phyloP scores from a whole-genome alignment of 805 yeast species.

The Candida taoyuanica region DNA sequence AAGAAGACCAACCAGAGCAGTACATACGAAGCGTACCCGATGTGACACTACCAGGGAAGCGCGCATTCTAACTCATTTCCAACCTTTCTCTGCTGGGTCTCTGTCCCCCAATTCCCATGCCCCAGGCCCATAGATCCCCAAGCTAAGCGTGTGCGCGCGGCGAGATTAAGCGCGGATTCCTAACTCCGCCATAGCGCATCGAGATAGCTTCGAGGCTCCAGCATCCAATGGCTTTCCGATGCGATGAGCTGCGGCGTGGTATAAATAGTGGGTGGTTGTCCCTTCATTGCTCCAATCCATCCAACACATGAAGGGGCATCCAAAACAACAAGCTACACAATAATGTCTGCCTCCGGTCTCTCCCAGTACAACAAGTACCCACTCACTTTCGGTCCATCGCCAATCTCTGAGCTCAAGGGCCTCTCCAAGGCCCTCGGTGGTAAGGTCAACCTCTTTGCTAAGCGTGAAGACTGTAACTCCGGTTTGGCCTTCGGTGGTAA shows the following conservation, averaged over 20 bases:
- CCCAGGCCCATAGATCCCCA: too few relatives aligned
- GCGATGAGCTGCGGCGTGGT: background rate
- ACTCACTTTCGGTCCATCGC: constrained; percentile 18
- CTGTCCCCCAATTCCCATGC: too few relatives aligned
- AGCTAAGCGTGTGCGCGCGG: too few relatives aligned
- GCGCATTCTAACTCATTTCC: too few relatives aligned
- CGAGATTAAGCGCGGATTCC: background rate
- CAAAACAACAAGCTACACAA: background rate
- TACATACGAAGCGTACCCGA: too few relatives aligned
- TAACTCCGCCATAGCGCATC: background rate
- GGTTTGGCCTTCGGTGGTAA: constrained; percentile 19
- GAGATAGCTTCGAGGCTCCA: too few relatives aligned
- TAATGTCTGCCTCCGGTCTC: constrained; percentile 12
- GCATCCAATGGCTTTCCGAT: background rate
- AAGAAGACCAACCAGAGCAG: too few relatives aligned
- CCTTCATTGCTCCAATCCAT: background rate
- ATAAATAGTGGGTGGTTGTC: background rate
- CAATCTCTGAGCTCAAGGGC: constrained; percentile 15
- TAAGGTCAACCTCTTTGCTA: constrained; percentile 18
- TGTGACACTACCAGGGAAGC: too few relatives aligned
- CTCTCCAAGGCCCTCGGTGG: constrained; percentile 16
- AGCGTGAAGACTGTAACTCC: constrained; percentile 19
- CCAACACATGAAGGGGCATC: background rate
- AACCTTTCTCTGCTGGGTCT: too few relatives aligned
- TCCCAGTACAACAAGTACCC: constrained; percentile 15